Evolutionary conservation across 1,284 basidiomycete genomes (phyloP), one percentile per base, ranked within the genome.

Genomic region (Ganoderma boninense): DNA sequence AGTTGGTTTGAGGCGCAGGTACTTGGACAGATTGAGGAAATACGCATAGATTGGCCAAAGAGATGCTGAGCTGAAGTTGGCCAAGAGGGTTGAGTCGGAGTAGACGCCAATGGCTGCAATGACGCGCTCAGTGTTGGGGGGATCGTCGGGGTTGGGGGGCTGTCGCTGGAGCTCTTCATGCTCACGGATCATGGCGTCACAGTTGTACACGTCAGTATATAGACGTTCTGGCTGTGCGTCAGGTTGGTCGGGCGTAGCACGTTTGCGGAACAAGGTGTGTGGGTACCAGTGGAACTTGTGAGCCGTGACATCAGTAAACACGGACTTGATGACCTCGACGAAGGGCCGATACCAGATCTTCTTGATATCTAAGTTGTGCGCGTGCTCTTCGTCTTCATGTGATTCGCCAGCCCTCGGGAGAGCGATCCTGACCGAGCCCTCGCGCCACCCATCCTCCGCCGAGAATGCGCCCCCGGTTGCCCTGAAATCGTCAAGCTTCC

Each of bases 381-480:
- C 76, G 0, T 64, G 0, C 20, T 73, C 65, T 82, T n/a, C 80
- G 44, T 67, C 74, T 1, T 8, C 16, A 38, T 77, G 62, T 10
- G 69, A 66, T 1, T 64, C 29, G 3, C 64, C 44, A 16, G 74
- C 74, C 38, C 69, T 71, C 1, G 79, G 77, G 2, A 82, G 67
- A 59, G 13, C 32, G 2, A 14, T n/a, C n/a, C n/a, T n/a, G 0
- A 81, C 78, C 0, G 70, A 72, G 0, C 61, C 69, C 49, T 77
- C 67, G 2, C 65, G 72, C 81, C 81, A 81, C 0, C 77, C 78
- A 52, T 80, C 75, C 0, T 62, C 46, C 1, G 64, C 62, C 0
- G 62, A 40, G 26, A 74, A 70, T 1, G 40, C 40, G 26, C 46
- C 60, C 6, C 46, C 49, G 0, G 56, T 40, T 1, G 64, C 43